These are phyloP conservation scores for Mycena citricolor DNA, from an alignment of 1,284 basidiomycete genomes.

Conservation along the genomic window DNA sequence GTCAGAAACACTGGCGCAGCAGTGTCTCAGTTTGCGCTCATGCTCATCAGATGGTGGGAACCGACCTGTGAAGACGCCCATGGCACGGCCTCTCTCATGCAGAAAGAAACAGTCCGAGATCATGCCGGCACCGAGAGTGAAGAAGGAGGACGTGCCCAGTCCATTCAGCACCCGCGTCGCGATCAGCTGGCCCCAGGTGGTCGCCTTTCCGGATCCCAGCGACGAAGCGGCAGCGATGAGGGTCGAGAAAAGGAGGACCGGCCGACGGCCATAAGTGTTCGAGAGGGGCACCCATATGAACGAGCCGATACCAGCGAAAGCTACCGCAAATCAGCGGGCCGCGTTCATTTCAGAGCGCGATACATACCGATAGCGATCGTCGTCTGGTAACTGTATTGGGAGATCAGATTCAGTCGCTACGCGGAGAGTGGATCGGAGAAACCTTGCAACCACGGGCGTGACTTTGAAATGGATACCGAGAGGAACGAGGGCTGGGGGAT, in stretches of 20 bases:
- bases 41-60: no score
- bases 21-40: neutral
- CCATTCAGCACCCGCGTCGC: constrained; percentile 23
- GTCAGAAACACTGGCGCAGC: constrained; percentile 14
- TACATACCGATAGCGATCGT: constrained; percentile 11
- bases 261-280: constrained; percentile 23
- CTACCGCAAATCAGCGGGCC: constrained; percentile 8
- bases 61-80: constrained; percentile 19
- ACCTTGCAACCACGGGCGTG: constrained; percentile 23
- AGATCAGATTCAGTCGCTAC: neutral
- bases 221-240: constrained; percentile 22
- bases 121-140: constrained; percentile 20
- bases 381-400: constrained; percentile 21
- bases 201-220: constrained; percentile 20
- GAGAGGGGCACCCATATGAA: constrained; percentile 24
- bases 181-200: constrained; percentile 23
- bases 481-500: constrained; percentile 18
- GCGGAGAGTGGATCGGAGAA: neutral
- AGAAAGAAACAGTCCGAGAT: constrained; percentile 23
- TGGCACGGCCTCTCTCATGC: constrained; percentile 22
- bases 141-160: constrained; percentile 21
- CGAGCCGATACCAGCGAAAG: constrained; percentile 22
- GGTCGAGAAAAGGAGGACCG: constrained; percentile 21
- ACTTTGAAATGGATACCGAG: constrained; percentile 24
- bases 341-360: no score